A percentile compares a stretch with the other conserved stretches of the same genome.
Conservation (phyloP, 169 alveolate genomes). For the Cyclospora cayetanensis region DNA sequence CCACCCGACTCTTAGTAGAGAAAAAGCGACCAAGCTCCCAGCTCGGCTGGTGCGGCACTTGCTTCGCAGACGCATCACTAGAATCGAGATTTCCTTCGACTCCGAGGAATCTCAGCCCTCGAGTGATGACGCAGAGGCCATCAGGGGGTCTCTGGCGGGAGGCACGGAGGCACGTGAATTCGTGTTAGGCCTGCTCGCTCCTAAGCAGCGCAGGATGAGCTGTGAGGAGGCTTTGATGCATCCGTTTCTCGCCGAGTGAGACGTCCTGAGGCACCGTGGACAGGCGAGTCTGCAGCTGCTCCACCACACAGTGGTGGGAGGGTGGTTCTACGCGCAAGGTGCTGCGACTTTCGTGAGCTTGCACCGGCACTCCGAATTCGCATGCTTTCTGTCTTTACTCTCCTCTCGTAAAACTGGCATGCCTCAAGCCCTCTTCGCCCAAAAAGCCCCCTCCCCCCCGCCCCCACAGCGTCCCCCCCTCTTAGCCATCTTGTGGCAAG, state of each 20-base stretch:
- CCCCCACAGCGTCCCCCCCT: too few species aligned
- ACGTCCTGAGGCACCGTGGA: too few species aligned
- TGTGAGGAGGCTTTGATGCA: slow-evolving; percentile 26
- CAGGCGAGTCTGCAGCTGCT: too few species aligned
- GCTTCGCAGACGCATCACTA: neutral
- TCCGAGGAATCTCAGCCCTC: neutral
- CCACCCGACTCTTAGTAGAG: neutral
- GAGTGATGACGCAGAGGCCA: neutral
- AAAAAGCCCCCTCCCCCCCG: too few species aligned
- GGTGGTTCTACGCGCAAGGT: too few species aligned
- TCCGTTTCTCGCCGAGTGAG: neutral
- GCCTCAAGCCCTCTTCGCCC: too few species aligned
- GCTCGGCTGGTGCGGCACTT: neutral
- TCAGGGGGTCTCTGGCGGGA: neutral
- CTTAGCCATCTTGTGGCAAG: too few species aligned
- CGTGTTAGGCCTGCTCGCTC: slow-evolving; percentile 19
- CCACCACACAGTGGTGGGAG: too few species aligned
- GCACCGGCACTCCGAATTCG: too few species aligned
- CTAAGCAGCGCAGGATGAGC: neutral
- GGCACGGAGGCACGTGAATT: slow-evolving; percentile 10
- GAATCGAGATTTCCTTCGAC: neutral
- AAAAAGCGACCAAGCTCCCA: neutral
- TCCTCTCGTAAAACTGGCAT: too few species aligned
- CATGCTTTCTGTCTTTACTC: too few species aligned
- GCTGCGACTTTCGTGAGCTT: too few species aligned